Base-by-base conservation (phyloP, 164 flowering plant species). In the Piper longum region DNA sequence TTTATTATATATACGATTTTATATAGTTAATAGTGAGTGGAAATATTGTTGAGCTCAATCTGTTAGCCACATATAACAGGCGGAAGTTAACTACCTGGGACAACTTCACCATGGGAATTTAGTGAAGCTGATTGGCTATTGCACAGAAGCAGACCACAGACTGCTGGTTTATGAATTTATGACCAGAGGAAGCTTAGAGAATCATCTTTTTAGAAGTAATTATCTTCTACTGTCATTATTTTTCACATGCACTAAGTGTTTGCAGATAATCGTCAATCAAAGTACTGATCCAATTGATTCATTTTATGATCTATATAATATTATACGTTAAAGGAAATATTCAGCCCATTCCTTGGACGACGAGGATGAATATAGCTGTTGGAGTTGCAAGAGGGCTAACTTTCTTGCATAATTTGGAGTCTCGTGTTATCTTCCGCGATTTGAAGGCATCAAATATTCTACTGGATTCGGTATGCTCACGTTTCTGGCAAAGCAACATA, bases 101-200 rank as follows among this genome's bases (percentile, higher is more conserved):
- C 66, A 59, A 57, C 62, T 69, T 59, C 71, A 42, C 62, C 71
- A 69, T 41, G 66, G 51, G 59, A 69, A 69, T 42, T 59, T 69
- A 11, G 71, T 69, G 42, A 69, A 64, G 51, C 63, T 69, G 5
- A 63, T 69, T n/a, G 71, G 67, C 60, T 69, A 57, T 54, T 69
- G 71, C 58, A n/a, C 57, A 41, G 71, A 69, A 67, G 73, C 73
- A 36, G 85, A 91, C 0, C 72, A 84, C 61, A 79, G 82, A 64
- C 89, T 91, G 67, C 68, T 88, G 19, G 96, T 88, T 14, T 91
- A 91, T 43, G 97, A 91, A 72, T 85, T 61, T 69, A 83, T 91
- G 98, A 76, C 82, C 6, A 84, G 78, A 65, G 98, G 97, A 41
- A 83, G 93, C 66, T 79, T 91, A 79, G 96, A 90, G 76, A 84